Evolutionary conservation across 805 yeast species (phyloP).

Genomic region (Debaryomyces maramus): DNA sequence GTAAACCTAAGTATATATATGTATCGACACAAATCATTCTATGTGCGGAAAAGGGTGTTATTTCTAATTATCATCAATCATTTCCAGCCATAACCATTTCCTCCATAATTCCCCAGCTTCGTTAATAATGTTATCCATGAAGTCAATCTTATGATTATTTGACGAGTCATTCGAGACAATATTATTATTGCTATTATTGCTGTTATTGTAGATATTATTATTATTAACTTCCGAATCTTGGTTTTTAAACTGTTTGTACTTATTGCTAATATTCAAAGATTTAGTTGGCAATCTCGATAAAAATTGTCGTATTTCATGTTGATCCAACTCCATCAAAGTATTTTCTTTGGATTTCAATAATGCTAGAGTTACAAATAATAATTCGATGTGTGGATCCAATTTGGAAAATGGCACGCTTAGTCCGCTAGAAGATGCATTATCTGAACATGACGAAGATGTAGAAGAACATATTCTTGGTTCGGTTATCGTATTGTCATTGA

Average conservation of each 20-base stretch:
- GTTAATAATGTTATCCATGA: conserved; percentile 68
- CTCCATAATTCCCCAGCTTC: conserved; percentile 91
- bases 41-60: too few relatives aligned
- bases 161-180: conserved; percentile 30
- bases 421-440: conserved; percentile 3
- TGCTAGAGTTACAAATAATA: conserved; percentile 74
- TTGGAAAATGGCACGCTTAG: conserved; percentile 51
- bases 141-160: conserved; percentile 47
- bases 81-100: conserved; percentile 63
- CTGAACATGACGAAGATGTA: conserved; percentile 9
- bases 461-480: conserved; percentile 11
- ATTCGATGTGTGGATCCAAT: conserved; percentile 73
- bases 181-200: too few relatives aligned
- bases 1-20: too few relatives aligned
- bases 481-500: conserved; percentile 8
- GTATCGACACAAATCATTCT: not conserved
- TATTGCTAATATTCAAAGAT: conserved; percentile 32
- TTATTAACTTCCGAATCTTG: conserved; percentile 4
- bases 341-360: conserved; percentile 77
- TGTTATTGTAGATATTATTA: conserved; percentile 31
- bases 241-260: conserved; percentile 33
- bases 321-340: conserved; percentile 82
- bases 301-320: conserved; percentile 81
- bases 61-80: conserved; percentile 30
- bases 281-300: conserved; percentile 58